These are phyloP conservation scores for Senna tora DNA, from an alignment of 306 rosid species.

Conservation along the genomic window DNA sequence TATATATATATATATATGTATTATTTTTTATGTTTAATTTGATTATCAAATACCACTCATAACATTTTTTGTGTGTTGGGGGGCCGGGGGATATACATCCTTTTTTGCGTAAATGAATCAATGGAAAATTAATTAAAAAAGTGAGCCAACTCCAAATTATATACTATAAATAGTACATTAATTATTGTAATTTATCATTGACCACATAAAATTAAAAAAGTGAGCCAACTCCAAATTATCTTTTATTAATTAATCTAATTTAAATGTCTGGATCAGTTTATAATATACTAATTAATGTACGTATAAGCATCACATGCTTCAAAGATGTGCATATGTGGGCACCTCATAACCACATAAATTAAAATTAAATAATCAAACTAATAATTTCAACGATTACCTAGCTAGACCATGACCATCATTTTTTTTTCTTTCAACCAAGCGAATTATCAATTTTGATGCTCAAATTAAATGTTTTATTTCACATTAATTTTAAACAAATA, in stretches of 20 bases:
- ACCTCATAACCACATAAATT: conserved; percentile 4
- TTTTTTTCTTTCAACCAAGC: background rate
- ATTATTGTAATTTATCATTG: no score
- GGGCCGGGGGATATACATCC: background rate
- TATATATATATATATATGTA: background rate
- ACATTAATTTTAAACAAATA: no score
- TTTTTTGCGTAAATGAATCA: background rate
- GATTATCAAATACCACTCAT: background rate
- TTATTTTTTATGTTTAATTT: background rate
- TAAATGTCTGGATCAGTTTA: background rate
- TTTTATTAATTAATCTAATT: background rate
- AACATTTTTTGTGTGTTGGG: background rate
- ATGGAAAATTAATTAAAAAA: background rate
- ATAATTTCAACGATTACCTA: background rate
- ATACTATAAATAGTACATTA: background rate
- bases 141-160: background rate
- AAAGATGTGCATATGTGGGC: background rate
- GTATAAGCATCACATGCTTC: background rate
- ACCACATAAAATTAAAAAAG: background rate
- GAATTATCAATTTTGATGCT: background rate
- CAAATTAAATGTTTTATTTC: no score
- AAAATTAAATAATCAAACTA: background rate
- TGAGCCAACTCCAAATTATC: background rate
- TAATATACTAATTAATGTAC: background rate
- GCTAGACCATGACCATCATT: background rate